Evolutionary conservation across 805 yeast species (phyloP), one percentile per base, ranked within the genome.

Genomic region (Teunomyces stri): DNA sequence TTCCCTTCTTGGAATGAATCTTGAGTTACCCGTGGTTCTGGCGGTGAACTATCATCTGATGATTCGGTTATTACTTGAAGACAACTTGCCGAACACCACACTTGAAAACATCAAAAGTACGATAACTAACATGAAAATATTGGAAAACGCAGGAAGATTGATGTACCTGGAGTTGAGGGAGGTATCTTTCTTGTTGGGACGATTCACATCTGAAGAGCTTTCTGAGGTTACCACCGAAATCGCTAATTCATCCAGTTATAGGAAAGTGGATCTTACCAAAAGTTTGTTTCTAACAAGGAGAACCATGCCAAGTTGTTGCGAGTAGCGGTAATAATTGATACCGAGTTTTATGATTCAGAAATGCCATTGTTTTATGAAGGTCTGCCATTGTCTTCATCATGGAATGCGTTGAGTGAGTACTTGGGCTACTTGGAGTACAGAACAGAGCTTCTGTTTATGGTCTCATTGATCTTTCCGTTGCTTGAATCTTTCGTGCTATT

Each of bases 401-500:
- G 98, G 98, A 87, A 84, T 34, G 87, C 90, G 0, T 73, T 89
- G 41, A 85, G 94, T 68, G 87, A 80, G 42, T 84, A 89, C 54
- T 70, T 89, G 56, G 66, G 81, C 36, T 72, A 76, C 6, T 70
- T 87, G 47, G 91, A 84, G 58, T 81, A 78, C 18, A 76, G 79
- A 37, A 73, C 77, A 11, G 72, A 74, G 10, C 68, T 84, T 51
- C 46, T 62, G 2, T 64, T 58, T 45, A 80, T 89, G 39, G 90
- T 96, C 0, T 85, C 96, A 1, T 85, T 88, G 0, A 67, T 91
- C 21, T 71, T 92, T 18, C 97, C 98, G 0, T 66, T 90, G 51
- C 89, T 92, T 51, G 99, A 92, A 63, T 84, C 96, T 0, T 72
- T 94, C 47, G 89, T 94, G 96, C 96, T 92, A 43, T 94, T 13